phyloP scores from a whole-genome alignment of 768 basidiomycete species.

The Kwoniella dendrophila region DNA sequence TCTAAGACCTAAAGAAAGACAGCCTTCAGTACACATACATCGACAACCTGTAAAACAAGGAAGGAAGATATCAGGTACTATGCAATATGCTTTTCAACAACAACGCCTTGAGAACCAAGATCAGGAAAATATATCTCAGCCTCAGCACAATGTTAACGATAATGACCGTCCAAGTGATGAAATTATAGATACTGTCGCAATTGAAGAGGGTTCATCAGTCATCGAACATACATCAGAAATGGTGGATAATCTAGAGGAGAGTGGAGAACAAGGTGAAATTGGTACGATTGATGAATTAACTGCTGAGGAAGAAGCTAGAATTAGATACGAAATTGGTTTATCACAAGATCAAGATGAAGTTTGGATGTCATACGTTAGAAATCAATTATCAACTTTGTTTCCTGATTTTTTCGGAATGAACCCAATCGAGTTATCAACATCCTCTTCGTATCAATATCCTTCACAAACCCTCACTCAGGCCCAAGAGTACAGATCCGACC shows the following conservation, averaged over 20 bases:
- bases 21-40: background rate
- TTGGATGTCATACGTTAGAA: conserved; percentile 43
- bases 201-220: no score
- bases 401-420: conserved; percentile 35
- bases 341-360: conserved; percentile 28
- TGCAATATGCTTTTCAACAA: conserved; percentile 22
- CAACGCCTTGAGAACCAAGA: background rate
- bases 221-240: background rate
- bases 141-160: no score
- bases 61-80: conserved; percentile 21
- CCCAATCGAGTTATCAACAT: background rate
- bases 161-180: background rate
- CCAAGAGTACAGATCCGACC: background rate
- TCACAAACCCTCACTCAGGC: background rate
- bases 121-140: background rate
- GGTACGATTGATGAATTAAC: background rate
- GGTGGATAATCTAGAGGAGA: background rate
- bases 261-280: background rate
- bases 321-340: conserved; percentile 12
- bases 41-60: background rate
- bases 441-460: no score
- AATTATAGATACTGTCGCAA: background rate
- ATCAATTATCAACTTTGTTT: conserved; percentile 36
- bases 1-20: background rate
- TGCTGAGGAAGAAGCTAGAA: conserved; percentile 4